These are phyloP conservation scores for Spinacia oleracea DNA, from an alignment of 179 eudicot genomes.

Conservation along the genomic window DNA sequence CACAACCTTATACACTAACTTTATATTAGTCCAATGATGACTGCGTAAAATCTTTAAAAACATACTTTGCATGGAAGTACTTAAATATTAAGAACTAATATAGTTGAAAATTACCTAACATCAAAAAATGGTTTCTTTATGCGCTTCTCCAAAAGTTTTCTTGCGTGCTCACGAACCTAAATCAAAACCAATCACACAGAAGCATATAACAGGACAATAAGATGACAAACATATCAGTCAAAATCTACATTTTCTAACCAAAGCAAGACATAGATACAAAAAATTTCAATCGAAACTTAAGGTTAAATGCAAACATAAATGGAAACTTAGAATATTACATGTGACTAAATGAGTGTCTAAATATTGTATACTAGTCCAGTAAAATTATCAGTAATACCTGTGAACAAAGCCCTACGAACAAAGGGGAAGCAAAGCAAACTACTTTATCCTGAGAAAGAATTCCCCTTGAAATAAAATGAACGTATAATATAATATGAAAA, in stretches of 20 bases:
- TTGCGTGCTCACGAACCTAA: slow-evolving; percentile 95
- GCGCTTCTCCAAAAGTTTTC: slow-evolving; percentile 90
- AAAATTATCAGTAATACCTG: not conserved
- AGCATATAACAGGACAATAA: not conserved
- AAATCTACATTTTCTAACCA: not conserved
- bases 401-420: not conserved
- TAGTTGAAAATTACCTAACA: slow-evolving; percentile 52
- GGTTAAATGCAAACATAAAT: not conserved
- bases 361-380: not conserved
- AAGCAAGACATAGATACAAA: not conserved
- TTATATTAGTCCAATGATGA: too few species aligned
- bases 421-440: not conserved
- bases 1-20: too few species aligned
- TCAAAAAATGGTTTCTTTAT: slow-evolving; percentile 81
- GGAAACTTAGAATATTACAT: not conserved
- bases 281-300: not conserved
- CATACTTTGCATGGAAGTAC: not conserved
- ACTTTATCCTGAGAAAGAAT: not conserved
- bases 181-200: slow-evolving; percentile 9
- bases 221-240: not conserved
- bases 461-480: not conserved
- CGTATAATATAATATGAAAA: not conserved
- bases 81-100: not conserved
- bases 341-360: too few species aligned
- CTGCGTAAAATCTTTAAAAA: too few species aligned